These are phyloP conservation scores for Vachellia pachyceras DNA, from an alignment of 306 rosid species.

Conservation along the genomic window DNA sequence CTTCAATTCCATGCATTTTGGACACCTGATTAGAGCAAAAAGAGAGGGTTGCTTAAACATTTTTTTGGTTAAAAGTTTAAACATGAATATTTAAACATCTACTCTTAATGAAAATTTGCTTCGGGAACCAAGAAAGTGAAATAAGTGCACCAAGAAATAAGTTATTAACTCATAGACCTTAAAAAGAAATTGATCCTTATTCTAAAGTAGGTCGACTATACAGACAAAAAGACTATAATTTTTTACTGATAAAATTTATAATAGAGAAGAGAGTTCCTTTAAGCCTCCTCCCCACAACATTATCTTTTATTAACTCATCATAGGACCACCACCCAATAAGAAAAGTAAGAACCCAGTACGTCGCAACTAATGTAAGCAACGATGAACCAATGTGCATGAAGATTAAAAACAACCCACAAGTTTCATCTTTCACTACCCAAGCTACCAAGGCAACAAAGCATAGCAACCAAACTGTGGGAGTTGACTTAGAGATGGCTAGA, in stretches of 20 bases:
- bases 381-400: neutral
- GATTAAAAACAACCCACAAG: neutral
- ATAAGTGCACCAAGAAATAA: neutral
- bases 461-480: neutral
- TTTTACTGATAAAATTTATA: neutral
- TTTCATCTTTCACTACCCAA: neutral
- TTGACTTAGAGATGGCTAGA: neutral
- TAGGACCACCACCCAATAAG: neutral
- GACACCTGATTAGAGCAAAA: slow-evolving; percentile 62
- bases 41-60: neutral
- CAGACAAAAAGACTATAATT: neutral
- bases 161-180: neutral
- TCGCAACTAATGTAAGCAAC: neutral
- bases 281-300: neutral
- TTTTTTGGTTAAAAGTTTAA: neutral
- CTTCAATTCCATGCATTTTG: slow-evolving; percentile 89
- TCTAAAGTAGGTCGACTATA: neutral
- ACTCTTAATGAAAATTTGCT: neutral
- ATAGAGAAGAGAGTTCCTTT: neutral
- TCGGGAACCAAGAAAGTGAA: neutral
- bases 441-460: neutral
- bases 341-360: neutral
- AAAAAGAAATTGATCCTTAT: neutral
- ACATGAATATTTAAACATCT: slow-evolving; percentile 2
- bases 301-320: neutral